Percentiles rank a stretch among this genome's conserved stretches.
Conservation (phyloP, 2,329 filamentous ascomycete species). For the Colletotrichum noveboracense region DNA sequence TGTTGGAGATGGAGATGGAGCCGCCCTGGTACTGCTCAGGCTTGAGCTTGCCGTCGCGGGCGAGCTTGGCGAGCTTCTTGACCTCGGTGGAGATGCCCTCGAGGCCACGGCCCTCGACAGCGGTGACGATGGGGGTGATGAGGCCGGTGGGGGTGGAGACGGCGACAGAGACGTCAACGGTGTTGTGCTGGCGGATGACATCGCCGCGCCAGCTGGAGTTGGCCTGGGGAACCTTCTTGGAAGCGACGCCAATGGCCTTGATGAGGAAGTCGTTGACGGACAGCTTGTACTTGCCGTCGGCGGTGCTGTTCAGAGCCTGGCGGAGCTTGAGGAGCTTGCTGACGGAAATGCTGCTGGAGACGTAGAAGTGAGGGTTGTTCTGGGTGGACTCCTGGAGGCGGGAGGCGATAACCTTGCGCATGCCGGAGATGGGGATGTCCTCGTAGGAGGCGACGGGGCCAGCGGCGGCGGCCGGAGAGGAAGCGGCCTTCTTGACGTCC, state of each 20-base stretch:
- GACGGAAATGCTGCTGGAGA: constrained; percentile 89
- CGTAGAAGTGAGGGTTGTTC: constrained; percentile 98
- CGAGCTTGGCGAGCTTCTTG: constrained; percentile 97
- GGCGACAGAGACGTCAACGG: constrained; percentile 92
- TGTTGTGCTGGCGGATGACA: constrained; percentile 90
- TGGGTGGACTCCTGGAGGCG: constrained; percentile 84
- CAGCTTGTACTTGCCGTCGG: constrained; percentile 96
- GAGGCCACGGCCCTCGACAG: constrained; percentile 85
- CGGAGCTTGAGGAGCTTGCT: constrained; percentile 96
- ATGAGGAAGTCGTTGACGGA: constrained; percentile 99
- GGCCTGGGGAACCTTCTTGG: constrained; percentile 91
- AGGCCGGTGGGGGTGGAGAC: constrained; percentile 92
- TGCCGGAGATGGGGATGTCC: constrained; percentile 84
- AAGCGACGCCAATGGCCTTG: constrained; percentile 90
- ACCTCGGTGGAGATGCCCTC: constrained; percentile 86
- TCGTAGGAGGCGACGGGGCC: constrained; percentile 69
- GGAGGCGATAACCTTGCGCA: constrained; percentile 97
- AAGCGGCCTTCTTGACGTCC: constrained; percentile 87
- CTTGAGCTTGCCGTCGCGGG: constrained; percentile 97
- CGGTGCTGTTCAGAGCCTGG: constrained; percentile 85
- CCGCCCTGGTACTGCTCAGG: constrained; percentile 99
- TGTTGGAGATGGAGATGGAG: constrained; percentile 99
- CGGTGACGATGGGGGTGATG: constrained; percentile 96
- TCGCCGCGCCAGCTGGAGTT: constrained; percentile 96
- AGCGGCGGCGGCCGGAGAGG: constrained; percentile 56